Evolutionary conservation across 176 grass and related monocot genomes (phyloP), one percentile per base, ranked within the genome.

Genomic region (Otatea glauca): DNA sequence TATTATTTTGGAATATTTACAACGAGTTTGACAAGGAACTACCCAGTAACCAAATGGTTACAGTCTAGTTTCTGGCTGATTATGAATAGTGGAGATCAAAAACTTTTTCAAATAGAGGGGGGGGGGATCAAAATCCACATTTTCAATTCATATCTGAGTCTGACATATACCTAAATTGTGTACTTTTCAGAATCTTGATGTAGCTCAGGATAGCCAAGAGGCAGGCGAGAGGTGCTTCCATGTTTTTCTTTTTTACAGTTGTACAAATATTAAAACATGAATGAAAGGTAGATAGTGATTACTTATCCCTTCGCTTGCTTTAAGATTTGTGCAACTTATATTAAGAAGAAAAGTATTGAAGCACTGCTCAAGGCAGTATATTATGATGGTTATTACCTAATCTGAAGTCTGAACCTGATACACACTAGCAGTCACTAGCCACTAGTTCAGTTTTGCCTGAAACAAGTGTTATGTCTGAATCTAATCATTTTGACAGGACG

Each of bases 401-500:
- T n/a, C n/a, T n/a, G n/a, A n/a, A 16, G 13, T 50, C 55, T 64
- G 55, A 41, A 63, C 49, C 29, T 72, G 6, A 8, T 63, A 65
- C 67, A 49, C 42, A 54, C 29, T 29, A 29, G 29, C 29, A 53
- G 44, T 74, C 7, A 39, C n/a, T 38, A 29, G 4, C 58, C 5
- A 39, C 58, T 38, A 29, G 13, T 65, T 48, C 71, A 55, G 35
- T 72, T 72, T 27, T 44, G 21, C 69, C 60, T 59, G 61, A 43
- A 50, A 78, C 56, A 68, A 47, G 50, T 74, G 70, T 68, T 81
- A 59, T 81, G 48, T 86, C 77, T 64, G 72, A 63, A 67, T 74
- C 67, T 79, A 83, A 90, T 82, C 80, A 73, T 86, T 83, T 86
- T 86, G 66, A 86, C 73, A 83, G 56, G 83, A 80, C 17, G 73